Percentiles rank a stretch among this genome's conserved stretches.
Evolutionary conservation across 805 yeast genomes (phyloP).

Genomic region (Starmerella kuoi): DNA sequence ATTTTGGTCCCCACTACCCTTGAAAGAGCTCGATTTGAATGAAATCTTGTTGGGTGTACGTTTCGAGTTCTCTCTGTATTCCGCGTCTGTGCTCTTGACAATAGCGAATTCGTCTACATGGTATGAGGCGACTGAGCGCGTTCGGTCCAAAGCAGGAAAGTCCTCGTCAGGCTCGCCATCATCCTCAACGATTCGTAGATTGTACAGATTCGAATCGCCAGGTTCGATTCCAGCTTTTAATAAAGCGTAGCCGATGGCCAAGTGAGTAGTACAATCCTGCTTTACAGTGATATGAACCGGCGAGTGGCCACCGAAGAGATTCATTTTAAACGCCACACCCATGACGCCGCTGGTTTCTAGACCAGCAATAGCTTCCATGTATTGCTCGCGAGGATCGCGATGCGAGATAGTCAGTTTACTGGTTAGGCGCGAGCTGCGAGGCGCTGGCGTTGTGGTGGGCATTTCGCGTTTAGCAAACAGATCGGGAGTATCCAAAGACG

Average conservation of each 20-base stretch:
- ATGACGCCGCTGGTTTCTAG: slow-evolving; percentile 5
- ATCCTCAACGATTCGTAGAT: slow-evolving; percentile 74
- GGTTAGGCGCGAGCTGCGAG: slow-evolving; percentile 13
- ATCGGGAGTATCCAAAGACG: background rate
- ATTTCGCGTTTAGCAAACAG: slow-evolving; percentile 11
- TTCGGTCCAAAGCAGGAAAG: slow-evolving; percentile 75
- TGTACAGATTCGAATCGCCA: slow-evolving; percentile 57
- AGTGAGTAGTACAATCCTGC: slow-evolving; percentile 36
- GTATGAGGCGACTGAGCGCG: slow-evolving; percentile 52
- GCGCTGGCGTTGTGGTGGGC: background rate
- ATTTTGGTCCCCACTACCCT: too few relatives aligned
- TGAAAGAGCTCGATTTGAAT: slow-evolving; percentile 5
- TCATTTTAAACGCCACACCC: slow-evolving; percentile 25
- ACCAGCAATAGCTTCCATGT: slow-evolving; percentile 18
- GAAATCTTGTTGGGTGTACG: slow-evolving; percentile 27
- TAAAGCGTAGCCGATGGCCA: slow-evolving; percentile 46
- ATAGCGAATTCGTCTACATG: slow-evolving; percentile 75
- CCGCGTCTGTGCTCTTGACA: slow-evolving; percentile 39
- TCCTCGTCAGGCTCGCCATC: slow-evolving; percentile 85
- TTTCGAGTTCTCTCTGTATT: slow-evolving; percentile 25
- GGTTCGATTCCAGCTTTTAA: slow-evolving; percentile 24
- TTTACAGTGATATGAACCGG: slow-evolving; percentile 30
- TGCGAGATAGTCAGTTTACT: slow-evolving; percentile 4
- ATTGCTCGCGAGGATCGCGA: slow-evolving; percentile 22
- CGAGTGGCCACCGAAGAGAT: slow-evolving; percentile 25